Conservation (phyloP, 345 rosid species). For the Brassica napus region DNA sequence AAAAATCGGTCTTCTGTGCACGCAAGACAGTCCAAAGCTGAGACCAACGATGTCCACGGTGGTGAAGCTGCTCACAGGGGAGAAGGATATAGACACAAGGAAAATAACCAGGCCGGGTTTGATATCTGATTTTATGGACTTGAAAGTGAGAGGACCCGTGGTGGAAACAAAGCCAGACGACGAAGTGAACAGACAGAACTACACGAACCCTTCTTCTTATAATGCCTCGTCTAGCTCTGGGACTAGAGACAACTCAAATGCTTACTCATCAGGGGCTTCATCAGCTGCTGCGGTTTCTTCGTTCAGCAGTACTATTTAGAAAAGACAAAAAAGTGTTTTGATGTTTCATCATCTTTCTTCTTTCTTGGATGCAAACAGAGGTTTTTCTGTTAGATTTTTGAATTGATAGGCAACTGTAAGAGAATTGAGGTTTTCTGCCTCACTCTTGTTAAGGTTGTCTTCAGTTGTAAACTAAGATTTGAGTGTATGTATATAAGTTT, state of each 20-base stretch:
- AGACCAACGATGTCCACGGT: constrained; percentile 75
- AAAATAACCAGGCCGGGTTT: constrained; percentile 68
- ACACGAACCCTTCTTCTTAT: constrained; percentile 39
- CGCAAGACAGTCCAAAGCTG: constrained; percentile 71
- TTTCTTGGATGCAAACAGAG: constrained; percentile 16
- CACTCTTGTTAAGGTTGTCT: constrained; percentile 10
- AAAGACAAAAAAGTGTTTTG: background rate
- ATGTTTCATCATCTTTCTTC: background rate
- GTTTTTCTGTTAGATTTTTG: constrained; percentile 15
- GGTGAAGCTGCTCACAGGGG: constrained; percentile 57
- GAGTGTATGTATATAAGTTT: constrained; percentile 22
- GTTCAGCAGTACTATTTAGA: constrained; percentile 39
- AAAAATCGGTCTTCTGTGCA: constrained; percentile 74
- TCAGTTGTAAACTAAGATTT: constrained; percentile 30
- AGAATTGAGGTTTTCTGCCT: constrained; percentile 5
- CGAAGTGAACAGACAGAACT: constrained; percentile 23
- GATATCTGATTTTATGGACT: constrained; percentile 80
- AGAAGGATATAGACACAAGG: constrained; percentile 41
- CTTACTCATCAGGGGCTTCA: constrained; percentile 46
- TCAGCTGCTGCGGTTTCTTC: constrained; percentile 49
- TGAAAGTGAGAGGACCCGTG: constrained; percentile 54
- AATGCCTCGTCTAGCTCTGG: constrained; percentile 51
- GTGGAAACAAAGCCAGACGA: constrained; percentile 26
- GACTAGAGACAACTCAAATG: constrained; percentile 48
- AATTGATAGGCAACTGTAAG: constrained; percentile 5